Percentiles rank a stretch among this genome's conserved stretches.
These are phyloP conservation scores for Ophiostoma montium DNA, from an alignment of 2,329 filamentous ascomycete genomes.

Conservation along the genomic window DNA sequence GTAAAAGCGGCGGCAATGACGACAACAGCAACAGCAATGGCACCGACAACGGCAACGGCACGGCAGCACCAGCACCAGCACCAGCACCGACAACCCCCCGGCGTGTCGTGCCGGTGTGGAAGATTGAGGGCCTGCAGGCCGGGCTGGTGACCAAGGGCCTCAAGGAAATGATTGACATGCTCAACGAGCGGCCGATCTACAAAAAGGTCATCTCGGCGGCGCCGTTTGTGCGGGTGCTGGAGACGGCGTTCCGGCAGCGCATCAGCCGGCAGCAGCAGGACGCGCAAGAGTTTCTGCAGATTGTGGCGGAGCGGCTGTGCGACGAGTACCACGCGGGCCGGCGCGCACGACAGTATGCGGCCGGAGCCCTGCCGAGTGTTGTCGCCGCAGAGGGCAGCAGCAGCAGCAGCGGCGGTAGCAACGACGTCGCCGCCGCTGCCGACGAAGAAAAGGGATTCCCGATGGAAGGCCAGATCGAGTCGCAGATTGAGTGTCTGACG, in stretches of 20 bases:
- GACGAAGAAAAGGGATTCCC: slow-evolving; percentile 64
- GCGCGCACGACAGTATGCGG: slow-evolving; percentile 48
- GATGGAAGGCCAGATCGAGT: slow-evolving; percentile 81
- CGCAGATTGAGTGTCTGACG: slow-evolving; percentile 84
- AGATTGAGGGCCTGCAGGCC: slow-evolving; percentile 55
- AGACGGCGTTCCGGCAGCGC: slow-evolving; percentile 73
- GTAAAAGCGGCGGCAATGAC: slow-evolving; percentile 4
- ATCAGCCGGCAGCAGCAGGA: slow-evolving; percentile 95
- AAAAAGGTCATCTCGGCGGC: slow-evolving; percentile 84
- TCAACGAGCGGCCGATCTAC: slow-evolving; percentile 88
- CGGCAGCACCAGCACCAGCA: too few species aligned
- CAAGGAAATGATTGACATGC: slow-evolving; percentile 80
- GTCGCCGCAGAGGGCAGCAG: background rate
- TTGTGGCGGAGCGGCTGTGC: slow-evolving; percentile 79
- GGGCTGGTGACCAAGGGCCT: slow-evolving; percentile 75
- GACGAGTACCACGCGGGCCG: slow-evolving; percentile 87
- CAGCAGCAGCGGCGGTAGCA: slow-evolving; percentile 11
- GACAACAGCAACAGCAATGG: too few species aligned
- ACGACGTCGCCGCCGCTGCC: too few species aligned
- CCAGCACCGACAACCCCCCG: too few species aligned
- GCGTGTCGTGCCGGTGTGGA: slow-evolving; percentile 38
- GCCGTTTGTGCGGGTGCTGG: slow-evolving; percentile 70
- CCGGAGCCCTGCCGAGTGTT: background rate
- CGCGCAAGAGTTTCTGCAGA: slow-evolving; percentile 91
- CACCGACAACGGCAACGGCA: too few species aligned